These are phyloP conservation scores for Trichoderma virens DNA, from an alignment of 495 filamentous ascomycete genomes.

Conservation along the genomic window DNA sequence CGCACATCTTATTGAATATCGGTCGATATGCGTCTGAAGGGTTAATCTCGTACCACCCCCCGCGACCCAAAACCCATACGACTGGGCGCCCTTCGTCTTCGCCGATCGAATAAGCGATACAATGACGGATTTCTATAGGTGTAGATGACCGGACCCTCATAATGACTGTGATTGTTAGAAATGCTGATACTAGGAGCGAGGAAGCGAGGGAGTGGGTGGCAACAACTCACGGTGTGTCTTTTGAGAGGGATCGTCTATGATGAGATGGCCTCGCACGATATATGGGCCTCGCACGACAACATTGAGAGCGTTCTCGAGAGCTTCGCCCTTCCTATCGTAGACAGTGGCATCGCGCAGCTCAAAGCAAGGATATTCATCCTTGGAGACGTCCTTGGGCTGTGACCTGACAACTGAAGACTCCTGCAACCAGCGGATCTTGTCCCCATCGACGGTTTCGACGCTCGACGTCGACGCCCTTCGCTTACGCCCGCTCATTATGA, in stretches of 20 bases:
- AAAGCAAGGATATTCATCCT: constrained; percentile 34
- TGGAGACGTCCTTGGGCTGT: constrained; percentile 11
- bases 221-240: constrained; percentile 17
- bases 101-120: constrained; percentile 62
- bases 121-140: constrained; percentile 56
- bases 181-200: background rate
- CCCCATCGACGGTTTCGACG: constrained; percentile 20
- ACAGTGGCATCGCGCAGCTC: constrained; percentile 39
- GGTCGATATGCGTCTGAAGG: constrained; percentile 53
- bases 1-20: constrained; percentile 57
- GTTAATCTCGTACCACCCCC: constrained; percentile 72
- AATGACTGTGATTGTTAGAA: constrained; percentile 35
- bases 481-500: constrained; percentile 29
- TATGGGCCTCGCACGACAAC: constrained; percentile 34
- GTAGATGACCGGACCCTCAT: constrained; percentile 38
- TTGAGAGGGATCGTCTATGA: constrained; percentile 29
- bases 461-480: constrained; percentile 26
- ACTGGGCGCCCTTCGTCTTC: constrained; percentile 52
- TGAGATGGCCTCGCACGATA: constrained; percentile 34
- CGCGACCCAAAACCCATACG: constrained; percentile 67
- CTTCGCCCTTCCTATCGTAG: constrained; percentile 30
- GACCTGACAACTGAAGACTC: constrained; percentile 31
- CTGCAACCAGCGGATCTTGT: constrained; percentile 21
- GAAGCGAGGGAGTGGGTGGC: background rate
- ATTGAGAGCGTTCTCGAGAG: constrained; percentile 35